Percentiles rank a stretch among this genome's conserved stretches.
phyloP scores from a whole-genome alignment of 345 rosid genomes.

The Pistacia vera region DNA sequence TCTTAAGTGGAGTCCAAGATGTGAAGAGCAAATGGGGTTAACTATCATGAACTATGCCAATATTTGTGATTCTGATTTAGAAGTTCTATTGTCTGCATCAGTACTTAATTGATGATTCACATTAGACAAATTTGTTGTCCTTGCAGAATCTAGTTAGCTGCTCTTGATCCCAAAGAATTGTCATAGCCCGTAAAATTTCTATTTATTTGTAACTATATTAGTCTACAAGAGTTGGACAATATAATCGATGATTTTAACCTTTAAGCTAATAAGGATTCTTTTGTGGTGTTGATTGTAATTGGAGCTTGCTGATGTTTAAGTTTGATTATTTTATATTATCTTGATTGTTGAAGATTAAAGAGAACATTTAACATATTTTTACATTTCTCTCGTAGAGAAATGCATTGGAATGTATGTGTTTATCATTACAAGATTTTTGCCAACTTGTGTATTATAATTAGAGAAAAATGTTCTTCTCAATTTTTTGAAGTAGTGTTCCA shows the following conservation, averaged over 20 bases:
- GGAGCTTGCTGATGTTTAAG: background rate
- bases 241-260: background rate
- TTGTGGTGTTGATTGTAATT: background rate
- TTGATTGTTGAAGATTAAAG: background rate
- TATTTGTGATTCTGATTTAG: conserved; percentile 11
- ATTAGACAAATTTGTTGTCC: background rate
- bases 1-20: background rate
- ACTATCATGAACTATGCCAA: background rate
- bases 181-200: background rate
- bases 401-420: background rate
- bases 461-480: background rate
- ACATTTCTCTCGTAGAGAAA: background rate
- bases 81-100: background rate
- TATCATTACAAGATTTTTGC: background rate
- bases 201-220: background rate
- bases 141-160: background rate
- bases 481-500: background rate
- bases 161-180: background rate
- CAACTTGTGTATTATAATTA: background rate
- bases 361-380: background rate
- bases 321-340: background rate
- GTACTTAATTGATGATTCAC: background rate
- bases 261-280: background rate
- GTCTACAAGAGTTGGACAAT: background rate
- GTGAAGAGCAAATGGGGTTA: background rate